A percentile compares a stretch with the other conserved stretches of the same genome.
Evolutionary conservation across 768 basidiomycete genomes (phyloP).

Genomic region (Hydnomerulius pinastri): DNA sequence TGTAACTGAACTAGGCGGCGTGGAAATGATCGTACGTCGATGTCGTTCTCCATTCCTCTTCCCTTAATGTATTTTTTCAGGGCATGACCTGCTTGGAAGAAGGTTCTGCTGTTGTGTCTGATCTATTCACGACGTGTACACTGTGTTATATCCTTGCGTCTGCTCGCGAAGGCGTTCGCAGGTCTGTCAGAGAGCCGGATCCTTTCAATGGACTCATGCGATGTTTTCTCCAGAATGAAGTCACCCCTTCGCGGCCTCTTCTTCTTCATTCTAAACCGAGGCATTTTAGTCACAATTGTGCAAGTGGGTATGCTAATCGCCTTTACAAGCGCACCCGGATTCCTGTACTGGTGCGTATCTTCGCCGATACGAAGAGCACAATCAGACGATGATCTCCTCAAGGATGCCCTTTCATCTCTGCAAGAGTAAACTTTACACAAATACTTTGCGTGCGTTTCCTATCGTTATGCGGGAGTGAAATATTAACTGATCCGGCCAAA

Average conservation of each 20-base stretch:
- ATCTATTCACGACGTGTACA: conserved; percentile 5
- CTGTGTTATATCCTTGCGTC: background rate
- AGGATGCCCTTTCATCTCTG: background rate
- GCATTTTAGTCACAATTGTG: conserved; percentile 5
- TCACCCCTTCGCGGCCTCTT: conserved; percentile 1
- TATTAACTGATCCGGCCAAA: background rate
- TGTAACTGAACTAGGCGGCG: background rate
- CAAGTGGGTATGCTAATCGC: background rate
- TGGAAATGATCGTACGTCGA: background rate
- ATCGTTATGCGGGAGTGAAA: background rate
- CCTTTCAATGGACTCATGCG: background rate
- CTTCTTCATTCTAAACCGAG: conserved; percentile 2
- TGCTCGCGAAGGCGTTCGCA: background rate
- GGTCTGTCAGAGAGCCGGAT: background rate
- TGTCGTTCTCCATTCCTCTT: background rate
- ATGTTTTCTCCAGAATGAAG: background rate
- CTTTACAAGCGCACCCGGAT: background rate
- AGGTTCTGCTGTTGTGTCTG: background rate
- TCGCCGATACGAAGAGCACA: too few relatives aligned
- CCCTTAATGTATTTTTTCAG: too few relatives aligned
- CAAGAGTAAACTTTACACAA: conserved; percentile 1
- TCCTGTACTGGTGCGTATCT: too few relatives aligned
- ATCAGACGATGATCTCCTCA: too few relatives aligned
- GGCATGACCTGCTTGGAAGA: conserved; percentile 1
- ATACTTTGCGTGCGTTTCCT: conserved; percentile 4